Percentiles rank a stretch among this genome's conserved stretches.
Evolutionary conservation across 805 yeast genomes (phyloP).

Genomic region (Candida xyloterini): DNA sequence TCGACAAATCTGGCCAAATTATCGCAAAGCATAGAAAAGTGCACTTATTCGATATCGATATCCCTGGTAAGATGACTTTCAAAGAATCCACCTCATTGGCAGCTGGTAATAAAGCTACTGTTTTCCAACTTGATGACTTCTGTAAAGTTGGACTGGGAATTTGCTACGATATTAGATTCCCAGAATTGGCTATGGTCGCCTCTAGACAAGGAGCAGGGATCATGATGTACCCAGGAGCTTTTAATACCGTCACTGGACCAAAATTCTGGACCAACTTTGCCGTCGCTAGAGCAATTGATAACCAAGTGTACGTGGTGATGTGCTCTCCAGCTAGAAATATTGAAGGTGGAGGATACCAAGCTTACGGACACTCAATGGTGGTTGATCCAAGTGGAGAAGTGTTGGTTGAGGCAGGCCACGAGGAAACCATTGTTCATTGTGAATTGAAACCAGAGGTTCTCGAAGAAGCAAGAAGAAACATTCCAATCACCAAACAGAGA

Average conservation of each 20-base stretch:
- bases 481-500: constrained; percentile 69
- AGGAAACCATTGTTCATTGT: constrained; percentile 72
- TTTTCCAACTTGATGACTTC: constrained; percentile 58
- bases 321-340: constrained; percentile 87
- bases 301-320: constrained; percentile 65
- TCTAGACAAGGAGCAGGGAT: constrained; percentile 68
- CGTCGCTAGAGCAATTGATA: constrained; percentile 70
- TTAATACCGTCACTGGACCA: constrained; percentile 82
- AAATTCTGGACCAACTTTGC: constrained; percentile 79
- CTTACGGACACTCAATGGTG: constrained; percentile 65
- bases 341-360: constrained; percentile 51
- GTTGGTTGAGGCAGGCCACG: constrained; percentile 72
- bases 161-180: constrained; percentile 79
- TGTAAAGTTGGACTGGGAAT: constrained; percentile 83
- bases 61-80: constrained; percentile 87
- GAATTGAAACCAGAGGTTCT: constrained; percentile 64
- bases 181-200: constrained; percentile 71
- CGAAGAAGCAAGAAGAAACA: constrained; percentile 55
- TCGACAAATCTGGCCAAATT: constrained; percentile 66
- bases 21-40: constrained; percentile 89
- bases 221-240: constrained; percentile 81
- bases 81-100: constrained; percentile 73
- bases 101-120: constrained; percentile 81
- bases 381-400: constrained; percentile 62
- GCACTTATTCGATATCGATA: constrained; percentile 88